phyloP scores from a whole-genome alignment of 2,329 filamentous ascomycete genomes.

The Xylariaceae sp. region DNA sequence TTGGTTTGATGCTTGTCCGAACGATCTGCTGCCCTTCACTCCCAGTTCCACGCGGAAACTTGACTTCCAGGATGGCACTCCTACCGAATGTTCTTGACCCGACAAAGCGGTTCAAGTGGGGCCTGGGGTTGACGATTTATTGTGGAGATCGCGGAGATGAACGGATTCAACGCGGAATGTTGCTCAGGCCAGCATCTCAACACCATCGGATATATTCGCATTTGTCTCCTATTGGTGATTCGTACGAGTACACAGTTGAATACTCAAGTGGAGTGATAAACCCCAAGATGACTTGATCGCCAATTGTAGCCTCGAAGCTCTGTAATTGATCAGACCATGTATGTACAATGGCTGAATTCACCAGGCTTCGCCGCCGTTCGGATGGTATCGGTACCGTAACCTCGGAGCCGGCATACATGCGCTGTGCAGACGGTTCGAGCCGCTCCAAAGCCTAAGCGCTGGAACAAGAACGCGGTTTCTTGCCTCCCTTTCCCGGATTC shows the following conservation, averaged over 20 bases:
- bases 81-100: not conserved
- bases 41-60: too few species aligned
- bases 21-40: too few species aligned
- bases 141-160: not conserved
- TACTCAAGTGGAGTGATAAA: not conserved
- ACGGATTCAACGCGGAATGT: not conserved
- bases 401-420: not conserved
- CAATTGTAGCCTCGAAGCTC: too few species aligned
- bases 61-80: too few species aligned
- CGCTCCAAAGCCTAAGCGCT: not conserved
- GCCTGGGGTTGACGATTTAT: not conserved
- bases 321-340: too few species aligned
- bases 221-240: not conserved
- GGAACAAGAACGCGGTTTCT: not conserved
- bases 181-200: not conserved
- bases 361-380: not conserved
- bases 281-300: not conserved
- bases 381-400: too few species aligned
- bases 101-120: slow-evolving; percentile 9
- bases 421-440: not conserved
- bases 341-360: not conserved
- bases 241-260: not conserved
- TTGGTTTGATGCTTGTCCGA: too few species aligned
- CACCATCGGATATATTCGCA: not conserved
- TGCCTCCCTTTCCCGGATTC: not conserved